Base-by-base conservation (phyloP, 768 basidiomycete genomes). In the Tulasnella calospora region DNA sequence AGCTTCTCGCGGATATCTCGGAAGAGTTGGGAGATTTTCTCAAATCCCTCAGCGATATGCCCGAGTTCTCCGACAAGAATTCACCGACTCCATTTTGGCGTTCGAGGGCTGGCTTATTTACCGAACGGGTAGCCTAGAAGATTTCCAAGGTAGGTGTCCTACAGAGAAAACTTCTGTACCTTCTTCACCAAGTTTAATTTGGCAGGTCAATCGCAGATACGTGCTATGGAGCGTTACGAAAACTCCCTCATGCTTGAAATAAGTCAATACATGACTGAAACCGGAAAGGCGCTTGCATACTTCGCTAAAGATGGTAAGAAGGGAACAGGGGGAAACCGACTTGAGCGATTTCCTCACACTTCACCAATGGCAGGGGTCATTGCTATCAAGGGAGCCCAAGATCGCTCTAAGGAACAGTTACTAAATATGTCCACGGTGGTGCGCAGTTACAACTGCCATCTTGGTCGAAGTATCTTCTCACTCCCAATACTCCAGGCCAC, bases 71-170 rank as follows among this genome's bases (percentile, higher is more conserved):
- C 33, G 91, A 93, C 74, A 92, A 94, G 80, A 89, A 7, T 89
- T 89, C 47, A 92, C 92, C 81, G 85, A 89, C 0, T 90, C 91
- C 4, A 90, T 92, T 76, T 80, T 87, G 76, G 88, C 89, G 9
- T 91, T 93, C 73, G 89, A 92, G 82, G 89, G 89, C 0, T 92
- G 93, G 83, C 85, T 93, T 41, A 89, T 88, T 90, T 92, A 92
- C 80, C 92, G 92, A 92, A 87, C 92, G 13, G 90, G 90, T 67
- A 92, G 91, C 82, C 83, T 94, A 72, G 86, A 86, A 79, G 89
- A 89, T 77, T 94, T 92, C 81, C 3, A 3, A 3, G 13, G 57
- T 61, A 35, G 83, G 86, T 81, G 88, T 90, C 89, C 80, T 84
- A 9, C 7, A 35, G 15, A 27, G 73, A 46, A 67, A 55, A 36